Evolutionary conservation across 371 early-diverging fungal species (phyloP), one percentile per base, ranked within the genome.

Genomic region (Spiromyces aspiralis): DNA sequence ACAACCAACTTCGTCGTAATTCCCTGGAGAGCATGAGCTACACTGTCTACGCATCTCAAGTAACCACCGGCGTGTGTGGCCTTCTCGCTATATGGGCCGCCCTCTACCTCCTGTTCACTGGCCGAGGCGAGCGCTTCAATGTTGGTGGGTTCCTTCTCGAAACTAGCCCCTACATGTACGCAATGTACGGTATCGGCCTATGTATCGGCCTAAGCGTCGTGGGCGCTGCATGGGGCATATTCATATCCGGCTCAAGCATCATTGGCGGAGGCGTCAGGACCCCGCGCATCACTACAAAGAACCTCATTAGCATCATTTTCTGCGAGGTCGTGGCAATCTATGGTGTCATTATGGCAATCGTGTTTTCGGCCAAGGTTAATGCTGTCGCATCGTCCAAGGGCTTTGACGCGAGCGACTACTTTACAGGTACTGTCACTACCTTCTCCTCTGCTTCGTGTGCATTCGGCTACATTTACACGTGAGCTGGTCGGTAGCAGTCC

Each of bases 281-380:
- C 2, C 98, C 95, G 52, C 79, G 95, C 43, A 93, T 97, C 59
- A 80, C 84, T 50, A 94, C 94, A 21, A 87, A 93, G 73, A 97
- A 95, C 75, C 75, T 97, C 56, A 93, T 97, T 72, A 80, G 89
- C 56, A 89, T 97, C 54, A 93, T 95, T 70, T 95, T 97, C 62
- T 97, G 95, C 73, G 97, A 97, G 73, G 97, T 91, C 55, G 97
- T 96, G 6, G 97, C 95, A 55, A 96, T 96, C 58, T 96, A 96
- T 66, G 97, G 97, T 53, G 80, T 96, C 48, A 94, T 96, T 62
- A 90, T 95, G 80, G 90, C 94, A 43, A 95, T 96, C 59, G 89
- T 96, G 45, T 93, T 91, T 62, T 83, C 86, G 4, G 75, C 88
- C 20, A 93, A 92, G 66, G 64, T 93, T 12, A 64, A 58, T 24